Conservation (phyloP, 306 rosid species). For the Morella rubra region DNA sequence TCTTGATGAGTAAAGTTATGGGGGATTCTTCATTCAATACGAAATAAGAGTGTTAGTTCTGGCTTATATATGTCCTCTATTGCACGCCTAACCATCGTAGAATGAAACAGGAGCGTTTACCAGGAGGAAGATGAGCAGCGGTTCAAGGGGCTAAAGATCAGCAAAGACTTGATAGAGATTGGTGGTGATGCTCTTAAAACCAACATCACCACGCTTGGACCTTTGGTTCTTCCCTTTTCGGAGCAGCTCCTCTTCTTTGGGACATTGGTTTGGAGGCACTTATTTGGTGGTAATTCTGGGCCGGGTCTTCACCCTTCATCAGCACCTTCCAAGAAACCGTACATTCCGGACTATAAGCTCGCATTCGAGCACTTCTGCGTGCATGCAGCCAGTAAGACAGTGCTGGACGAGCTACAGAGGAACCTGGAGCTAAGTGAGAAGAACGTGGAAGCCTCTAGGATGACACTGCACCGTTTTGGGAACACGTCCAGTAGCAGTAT, state of each 20-base stretch:
- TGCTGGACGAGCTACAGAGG: conserved; percentile 80
- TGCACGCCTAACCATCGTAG: too few species aligned
- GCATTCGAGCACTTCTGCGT: conserved; percentile 95
- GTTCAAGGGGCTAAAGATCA: conserved; percentile 77
- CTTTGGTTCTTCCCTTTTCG: conserved; percentile 82
- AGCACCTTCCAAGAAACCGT: conserved; percentile 52
- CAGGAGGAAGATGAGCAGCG: conserved; percentile 92
- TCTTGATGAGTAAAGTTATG: too few species aligned
- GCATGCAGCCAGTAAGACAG: conserved; percentile 79
- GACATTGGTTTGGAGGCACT: conserved; percentile 68
- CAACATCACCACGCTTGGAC: conserved; percentile 92
- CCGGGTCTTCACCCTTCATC: conserved; percentile 9
- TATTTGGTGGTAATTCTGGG: conserved; percentile 48
- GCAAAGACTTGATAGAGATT: conserved; percentile 81
- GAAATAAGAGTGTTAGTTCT: too few species aligned
- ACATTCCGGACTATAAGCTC: conserved; percentile 89
- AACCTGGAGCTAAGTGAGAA: conserved; percentile 77
- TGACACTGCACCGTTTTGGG: conserved; percentile 88
- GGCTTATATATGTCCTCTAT: too few species aligned
- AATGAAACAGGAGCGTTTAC: conserved; percentile 62
- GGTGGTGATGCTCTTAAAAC: conserved; percentile 97
- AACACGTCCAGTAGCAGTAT: conserved; percentile 96
- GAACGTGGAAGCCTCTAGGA: conserved; percentile 84
- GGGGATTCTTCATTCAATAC: too few species aligned
- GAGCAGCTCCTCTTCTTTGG: conserved; percentile 87